Conservation (phyloP, 495 filamentous ascomycete species). For the Parathielavia appendiculata region DNA sequence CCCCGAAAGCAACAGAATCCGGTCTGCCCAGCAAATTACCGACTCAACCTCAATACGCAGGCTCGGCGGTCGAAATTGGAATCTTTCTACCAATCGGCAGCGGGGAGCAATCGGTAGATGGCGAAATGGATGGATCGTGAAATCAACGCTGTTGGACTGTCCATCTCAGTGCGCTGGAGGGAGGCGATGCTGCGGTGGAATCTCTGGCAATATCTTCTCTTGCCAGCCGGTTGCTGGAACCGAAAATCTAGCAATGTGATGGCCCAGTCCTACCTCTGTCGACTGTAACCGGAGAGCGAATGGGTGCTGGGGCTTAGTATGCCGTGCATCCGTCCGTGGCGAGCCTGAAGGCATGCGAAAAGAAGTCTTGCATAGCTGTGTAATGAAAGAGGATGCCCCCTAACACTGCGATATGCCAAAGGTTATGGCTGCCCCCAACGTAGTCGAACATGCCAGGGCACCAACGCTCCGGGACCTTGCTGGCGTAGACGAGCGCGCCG, state of each 20-base stretch:
- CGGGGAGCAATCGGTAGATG: constrained; percentile 15
- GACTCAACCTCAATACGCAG: neutral
- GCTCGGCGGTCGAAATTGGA: no score
- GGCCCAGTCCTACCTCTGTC: neutral
- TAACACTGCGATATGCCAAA: constrained; percentile 94
- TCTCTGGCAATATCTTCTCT: neutral
- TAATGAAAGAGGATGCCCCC: constrained; percentile 98
- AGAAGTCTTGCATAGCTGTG: constrained; percentile 91
- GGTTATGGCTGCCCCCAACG: constrained; percentile 88
- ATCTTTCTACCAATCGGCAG: constrained; percentile 3
- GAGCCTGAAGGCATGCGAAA: constrained; percentile 73
- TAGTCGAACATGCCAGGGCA: constrained; percentile 91
- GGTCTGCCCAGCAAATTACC: neutral
- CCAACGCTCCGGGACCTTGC: constrained; percentile 90
- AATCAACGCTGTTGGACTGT: constrained; percentile 21
- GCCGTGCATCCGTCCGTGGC: constrained; percentile 50
- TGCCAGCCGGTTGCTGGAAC: no score
- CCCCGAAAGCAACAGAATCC: neutral
- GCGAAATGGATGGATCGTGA: constrained; percentile 18
- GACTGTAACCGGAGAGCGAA: neutral
- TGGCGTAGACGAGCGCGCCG: constrained; percentile 86
- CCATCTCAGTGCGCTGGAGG: constrained; percentile 22
- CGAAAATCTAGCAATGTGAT: neutral
- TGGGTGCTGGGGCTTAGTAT: constrained; percentile 27
- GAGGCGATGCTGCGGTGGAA: neutral